These are phyloP conservation scores for Amanita pallidorosea DNA, from an alignment of 768 basidiomycete genomes.

Conservation along the genomic window DNA sequence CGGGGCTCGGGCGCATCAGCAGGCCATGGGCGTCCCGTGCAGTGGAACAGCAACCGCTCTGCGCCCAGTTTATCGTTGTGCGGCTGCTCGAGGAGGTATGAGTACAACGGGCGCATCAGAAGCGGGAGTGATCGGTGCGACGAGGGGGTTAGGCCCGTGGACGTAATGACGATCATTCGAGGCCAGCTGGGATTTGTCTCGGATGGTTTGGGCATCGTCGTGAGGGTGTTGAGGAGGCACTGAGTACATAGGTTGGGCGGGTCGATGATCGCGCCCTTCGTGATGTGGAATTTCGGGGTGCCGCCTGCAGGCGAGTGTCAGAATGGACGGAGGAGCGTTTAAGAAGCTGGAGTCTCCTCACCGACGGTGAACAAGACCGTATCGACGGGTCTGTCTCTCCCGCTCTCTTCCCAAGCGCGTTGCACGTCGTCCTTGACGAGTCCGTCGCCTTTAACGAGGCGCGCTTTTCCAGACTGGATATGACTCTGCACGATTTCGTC, in stretches of 20 bases:
- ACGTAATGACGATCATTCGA: constrained; percentile 43
- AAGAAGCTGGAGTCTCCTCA: constrained; percentile 10
- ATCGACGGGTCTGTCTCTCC: constrained; percentile 31
- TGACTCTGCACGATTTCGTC: constrained; percentile 43
- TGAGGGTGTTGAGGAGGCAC: constrained; percentile 42
- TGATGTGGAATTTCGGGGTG: constrained; percentile 28
- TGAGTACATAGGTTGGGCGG: constrained; percentile 52
- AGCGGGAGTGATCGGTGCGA: constrained; percentile 38
- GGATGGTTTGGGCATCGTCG: constrained; percentile 31
- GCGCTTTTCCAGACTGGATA: constrained; percentile 39
- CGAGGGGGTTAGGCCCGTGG: constrained; percentile 36
- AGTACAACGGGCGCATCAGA: constrained; percentile 37
- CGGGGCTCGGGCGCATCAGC: constrained; percentile 24
- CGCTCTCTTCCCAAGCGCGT: constrained; percentile 38
- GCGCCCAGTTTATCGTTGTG: constrained; percentile 53
- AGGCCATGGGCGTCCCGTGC: constrained; percentile 43
- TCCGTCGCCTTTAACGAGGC: constrained; percentile 51
- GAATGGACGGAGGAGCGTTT: background rate
- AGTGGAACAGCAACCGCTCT: constrained; percentile 40
- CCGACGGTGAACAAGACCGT: constrained; percentile 54
- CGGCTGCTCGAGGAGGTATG: constrained; percentile 28
- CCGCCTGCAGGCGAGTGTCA: constrained; percentile 22
- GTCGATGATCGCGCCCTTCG: constrained; percentile 36
- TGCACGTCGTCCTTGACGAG: constrained; percentile 39
- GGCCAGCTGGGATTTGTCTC: constrained; percentile 20